Evolutionary conservation across 306 rosid genomes (phyloP).

Genomic region (Vicia sativa): DNA sequence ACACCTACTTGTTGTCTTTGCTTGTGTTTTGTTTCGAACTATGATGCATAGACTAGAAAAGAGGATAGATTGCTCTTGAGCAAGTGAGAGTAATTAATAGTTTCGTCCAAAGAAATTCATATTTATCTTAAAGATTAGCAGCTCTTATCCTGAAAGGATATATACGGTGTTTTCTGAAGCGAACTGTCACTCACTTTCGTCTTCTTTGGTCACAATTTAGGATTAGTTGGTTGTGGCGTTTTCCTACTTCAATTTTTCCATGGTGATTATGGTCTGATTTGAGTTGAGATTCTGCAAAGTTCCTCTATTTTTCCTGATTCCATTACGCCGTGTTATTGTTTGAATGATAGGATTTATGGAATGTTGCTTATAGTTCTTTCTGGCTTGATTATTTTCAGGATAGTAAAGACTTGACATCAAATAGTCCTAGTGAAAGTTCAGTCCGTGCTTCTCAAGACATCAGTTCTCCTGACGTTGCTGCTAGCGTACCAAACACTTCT

Average conservation of each 20-base stretch:
- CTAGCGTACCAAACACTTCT: slow-evolving; percentile 55
- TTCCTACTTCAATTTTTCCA: neutral
- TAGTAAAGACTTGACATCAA: slow-evolving; percentile 79
- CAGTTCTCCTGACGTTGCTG: slow-evolving; percentile 78
- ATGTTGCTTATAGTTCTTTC: slow-evolving; percentile 36
- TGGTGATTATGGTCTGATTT: slow-evolving; percentile 3
- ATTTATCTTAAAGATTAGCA: slow-evolving; percentile 7
- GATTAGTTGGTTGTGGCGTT: slow-evolving; percentile 28
- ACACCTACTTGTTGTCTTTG: slow-evolving; percentile 38
- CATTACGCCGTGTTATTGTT: slow-evolving; percentile 16
- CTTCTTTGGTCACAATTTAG: neutral
- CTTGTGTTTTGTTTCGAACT: slow-evolving; percentile 27
- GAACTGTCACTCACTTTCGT: neutral
- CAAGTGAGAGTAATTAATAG: slow-evolving; percentile 3
- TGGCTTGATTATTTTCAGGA: slow-evolving; percentile 72
- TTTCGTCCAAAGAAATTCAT: slow-evolving; percentile 12
- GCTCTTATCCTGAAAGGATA: slow-evolving; percentile 8
- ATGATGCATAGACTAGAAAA: slow-evolving; percentile 18
- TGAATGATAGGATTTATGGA: slow-evolving; percentile 21
- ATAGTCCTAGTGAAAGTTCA: slow-evolving; percentile 82
- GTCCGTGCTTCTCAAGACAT: slow-evolving; percentile 62
- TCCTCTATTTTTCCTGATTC: slow-evolving; percentile 2
- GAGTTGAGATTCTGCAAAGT: slow-evolving; percentile 8
- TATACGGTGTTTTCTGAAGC: slow-evolving; percentile 14
- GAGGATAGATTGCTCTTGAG: slow-evolving; percentile 12